Conservation (phyloP, 2,329 filamentous ascomycete genomes). For the Scedosporium apiospermum region DNA sequence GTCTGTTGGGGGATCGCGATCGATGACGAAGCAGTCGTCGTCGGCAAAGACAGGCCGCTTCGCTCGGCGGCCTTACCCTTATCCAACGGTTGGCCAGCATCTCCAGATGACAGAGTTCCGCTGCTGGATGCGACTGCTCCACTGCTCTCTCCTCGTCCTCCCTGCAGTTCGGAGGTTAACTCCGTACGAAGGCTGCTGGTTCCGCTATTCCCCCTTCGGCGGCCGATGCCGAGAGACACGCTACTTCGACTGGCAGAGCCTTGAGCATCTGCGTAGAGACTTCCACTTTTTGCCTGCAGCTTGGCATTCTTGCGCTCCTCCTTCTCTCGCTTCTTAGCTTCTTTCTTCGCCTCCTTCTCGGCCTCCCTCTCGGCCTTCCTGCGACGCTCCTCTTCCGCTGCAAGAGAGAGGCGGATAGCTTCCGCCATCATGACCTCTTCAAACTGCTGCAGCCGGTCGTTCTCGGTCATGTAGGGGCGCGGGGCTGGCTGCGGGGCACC, state of each 20-base stretch:
- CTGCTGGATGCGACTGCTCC: conserved; percentile 24
- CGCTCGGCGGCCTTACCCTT: conserved; percentile 66
- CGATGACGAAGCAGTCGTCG: conserved; percentile 20
- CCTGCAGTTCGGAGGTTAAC: conserved; percentile 31
- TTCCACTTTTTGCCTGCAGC: conserved; percentile 38
- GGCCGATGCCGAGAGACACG: conserved; percentile 50
- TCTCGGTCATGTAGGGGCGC: neutral
- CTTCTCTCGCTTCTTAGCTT: conserved; percentile 77
- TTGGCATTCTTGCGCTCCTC: conserved; percentile 70
- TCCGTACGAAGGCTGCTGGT: conserved; percentile 52
- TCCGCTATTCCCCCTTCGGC: conserved; percentile 49
- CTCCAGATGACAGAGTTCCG: conserved; percentile 22
- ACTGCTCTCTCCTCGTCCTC: conserved; percentile 12
- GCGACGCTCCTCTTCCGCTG: conserved; percentile 85
- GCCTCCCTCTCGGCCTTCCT: conserved; percentile 74
- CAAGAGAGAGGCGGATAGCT: conserved; percentile 83
- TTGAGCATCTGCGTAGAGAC: conserved; percentile 28
- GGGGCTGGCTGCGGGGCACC: neutral
- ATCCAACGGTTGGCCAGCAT: conserved; percentile 20
- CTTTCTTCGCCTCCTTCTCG: conserved; percentile 64
- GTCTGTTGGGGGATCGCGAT: conserved; percentile 33
- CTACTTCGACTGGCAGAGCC: conserved; percentile 53
- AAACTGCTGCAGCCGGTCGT: conserved; percentile 63
- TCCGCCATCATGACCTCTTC: conserved; percentile 99
- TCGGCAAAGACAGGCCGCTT: conserved; percentile 12